Evolutionary conservation across 768 basidiomycete species (phyloP).

Genomic region (Holtermannia corniformis): DNA sequence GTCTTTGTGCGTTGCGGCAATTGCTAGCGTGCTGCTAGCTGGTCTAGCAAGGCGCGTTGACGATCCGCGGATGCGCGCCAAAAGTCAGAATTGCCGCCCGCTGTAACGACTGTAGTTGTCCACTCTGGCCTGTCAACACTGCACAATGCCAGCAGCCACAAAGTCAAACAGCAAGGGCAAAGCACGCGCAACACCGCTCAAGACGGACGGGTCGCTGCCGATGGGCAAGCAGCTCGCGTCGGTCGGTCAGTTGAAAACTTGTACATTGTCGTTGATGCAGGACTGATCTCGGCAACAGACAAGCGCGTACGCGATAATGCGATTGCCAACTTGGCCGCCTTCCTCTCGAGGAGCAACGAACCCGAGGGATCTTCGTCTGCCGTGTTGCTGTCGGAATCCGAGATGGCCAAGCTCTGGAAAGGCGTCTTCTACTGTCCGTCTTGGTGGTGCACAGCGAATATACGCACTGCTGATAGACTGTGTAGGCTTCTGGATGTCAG

Average conservation of each 20-base stretch:
- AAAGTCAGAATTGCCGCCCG: background rate
- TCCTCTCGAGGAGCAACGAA: conserved; percentile 52
- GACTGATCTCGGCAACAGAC: conserved; percentile 50
- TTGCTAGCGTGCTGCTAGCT: background rate
- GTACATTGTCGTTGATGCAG: background rate
- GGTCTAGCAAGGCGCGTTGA: background rate
- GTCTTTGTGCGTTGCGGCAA: too few relatives aligned
- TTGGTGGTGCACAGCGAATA: background rate
- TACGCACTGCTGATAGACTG: background rate
- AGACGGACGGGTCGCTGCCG: conserved; percentile 48
- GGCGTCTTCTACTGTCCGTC: conserved; percentile 87
- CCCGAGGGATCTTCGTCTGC: conserved; percentile 38
- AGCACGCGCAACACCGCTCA: conserved; percentile 9
- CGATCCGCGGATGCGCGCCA: background rate
- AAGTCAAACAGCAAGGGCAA: conserved; percentile 21
- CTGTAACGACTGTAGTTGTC: too few relatives aligned
- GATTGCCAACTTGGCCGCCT: conserved; percentile 62
- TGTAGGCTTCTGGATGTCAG: conserved; percentile 99
- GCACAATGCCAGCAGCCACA: background rate
- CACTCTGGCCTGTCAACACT: too few relatives aligned
- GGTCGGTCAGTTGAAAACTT: conserved; percentile 53
- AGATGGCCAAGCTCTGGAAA: conserved; percentile 93
- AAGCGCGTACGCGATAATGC: conserved; percentile 89
- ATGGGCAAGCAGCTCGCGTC: conserved; percentile 87
- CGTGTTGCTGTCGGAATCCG: conserved; percentile 53